Conservation (phyloP, 2,329 filamentous ascomycete genomes). For the Apiospora aurea region DNA sequence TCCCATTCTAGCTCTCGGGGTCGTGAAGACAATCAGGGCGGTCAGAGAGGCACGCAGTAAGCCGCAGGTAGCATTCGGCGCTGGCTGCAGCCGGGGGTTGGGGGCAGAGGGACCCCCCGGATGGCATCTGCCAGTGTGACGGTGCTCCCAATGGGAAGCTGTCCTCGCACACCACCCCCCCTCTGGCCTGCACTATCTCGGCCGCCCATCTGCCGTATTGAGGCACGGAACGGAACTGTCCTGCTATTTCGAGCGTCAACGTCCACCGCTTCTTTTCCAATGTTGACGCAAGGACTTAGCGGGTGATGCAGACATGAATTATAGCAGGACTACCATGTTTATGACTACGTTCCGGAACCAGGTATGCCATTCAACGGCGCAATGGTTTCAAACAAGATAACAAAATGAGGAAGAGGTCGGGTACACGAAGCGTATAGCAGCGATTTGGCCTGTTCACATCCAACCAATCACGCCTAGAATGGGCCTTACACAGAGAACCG, state of each 20-base stretch:
- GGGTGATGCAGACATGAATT: background rate
- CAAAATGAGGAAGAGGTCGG: background rate
- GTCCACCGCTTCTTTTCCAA: background rate
- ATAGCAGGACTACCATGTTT: background rate
- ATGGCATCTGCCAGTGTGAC: constrained; percentile 5
- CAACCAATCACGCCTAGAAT: no score
- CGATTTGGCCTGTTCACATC: no score
- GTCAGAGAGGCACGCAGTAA: background rate
- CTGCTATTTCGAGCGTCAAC: background rate
- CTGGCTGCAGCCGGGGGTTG: background rate
- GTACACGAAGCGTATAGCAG: background rate
- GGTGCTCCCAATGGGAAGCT: background rate
- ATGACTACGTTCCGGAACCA: background rate
- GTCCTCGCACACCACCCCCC: background rate
- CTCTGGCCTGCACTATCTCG: background rate
- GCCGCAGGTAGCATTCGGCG: background rate
- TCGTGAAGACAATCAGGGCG: background rate
- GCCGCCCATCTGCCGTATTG: background rate
- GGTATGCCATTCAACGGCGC: background rate
- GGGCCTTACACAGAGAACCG: background rate
- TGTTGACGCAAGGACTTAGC: background rate
- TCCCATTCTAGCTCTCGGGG: no score
- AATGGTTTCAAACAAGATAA: background rate
- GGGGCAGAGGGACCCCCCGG: background rate
- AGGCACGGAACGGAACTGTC: background rate